Evolutionary conservation across 345 rosid species (phyloP), one percentile per base, ranked within the genome.

Genomic region (Pugionium cornutum): DNA sequence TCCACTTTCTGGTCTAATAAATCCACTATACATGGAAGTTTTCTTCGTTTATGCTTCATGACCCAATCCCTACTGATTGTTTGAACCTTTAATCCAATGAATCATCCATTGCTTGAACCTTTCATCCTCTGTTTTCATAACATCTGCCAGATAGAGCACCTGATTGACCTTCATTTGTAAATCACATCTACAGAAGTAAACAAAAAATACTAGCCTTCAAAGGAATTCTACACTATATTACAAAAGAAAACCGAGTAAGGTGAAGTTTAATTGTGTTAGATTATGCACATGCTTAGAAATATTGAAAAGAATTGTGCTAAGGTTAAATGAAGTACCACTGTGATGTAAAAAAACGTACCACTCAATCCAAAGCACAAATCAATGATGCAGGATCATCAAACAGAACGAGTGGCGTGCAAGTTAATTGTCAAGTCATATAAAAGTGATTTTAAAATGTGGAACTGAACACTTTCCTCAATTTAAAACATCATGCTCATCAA

Each of bases 31-130:
- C 80, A 75, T 2, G 87, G 82, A 64, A 87, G 82, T 70, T 82
- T 91, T 87, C 97, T 84, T 66, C 98, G 77, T 77, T 95, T 95
- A 69, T 97, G 89, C 91, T 95, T 95, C 88, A 91, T 74, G 67
- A 84, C 96, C 90, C 98, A 91, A 71, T 95, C 88, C 60, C 95
- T 82, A 55, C 84, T 83, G 53, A 88, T 82, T 82, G 86, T 81
- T 83, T 82, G 18, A 18, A 18, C 18, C 18, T 18, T 18, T 18
- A 18, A 18, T 18, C 18, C 18, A 18, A 18, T 18, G 18, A 18
- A 18, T 18, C 18, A 18, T 18, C 18, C 84, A 78, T 83, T 83
- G 41, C 80, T 60, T 36, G 84, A 78, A 83, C 78, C 78, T 43
- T 62, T 60, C 80, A 78, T 83, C 82, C 70, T 78, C 82, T 85